A percentile compares a stretch with the other conserved stretches of the same genome.
Conservation (phyloP, 2,329 filamentous ascomycete species). For the Phyllosticta citribraziliensis region DNA sequence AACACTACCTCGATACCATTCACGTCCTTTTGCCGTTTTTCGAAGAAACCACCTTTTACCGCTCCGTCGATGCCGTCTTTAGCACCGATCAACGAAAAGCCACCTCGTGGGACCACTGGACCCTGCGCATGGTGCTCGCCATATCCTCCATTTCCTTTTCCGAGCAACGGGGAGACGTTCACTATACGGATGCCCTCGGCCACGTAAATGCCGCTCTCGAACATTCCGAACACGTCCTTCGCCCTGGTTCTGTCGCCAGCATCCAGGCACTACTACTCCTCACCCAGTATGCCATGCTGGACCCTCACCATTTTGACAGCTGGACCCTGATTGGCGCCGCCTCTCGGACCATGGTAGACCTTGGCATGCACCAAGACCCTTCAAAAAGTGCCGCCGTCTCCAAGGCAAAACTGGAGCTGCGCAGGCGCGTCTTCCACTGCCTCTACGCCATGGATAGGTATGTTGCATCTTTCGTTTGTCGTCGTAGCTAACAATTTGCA, state of each 20-base stretch:
- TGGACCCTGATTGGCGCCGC: slow-evolving; percentile 93
- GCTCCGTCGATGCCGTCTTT: slow-evolving; percentile 73
- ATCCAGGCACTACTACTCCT: slow-evolving; percentile 82
- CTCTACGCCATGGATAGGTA: slow-evolving; percentile 83
- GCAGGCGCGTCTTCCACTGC: slow-evolving; percentile 80
- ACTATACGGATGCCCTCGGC: slow-evolving; percentile 50
- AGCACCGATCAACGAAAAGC: slow-evolving; percentile 55
- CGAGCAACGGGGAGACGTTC: slow-evolving; percentile 52
- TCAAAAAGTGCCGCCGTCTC: slow-evolving; percentile 59
- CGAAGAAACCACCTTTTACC: slow-evolving; percentile 66
- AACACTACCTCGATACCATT: slow-evolving; percentile 77
- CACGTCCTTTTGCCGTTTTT: slow-evolving; percentile 76
- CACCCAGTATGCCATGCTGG: slow-evolving; percentile 80
- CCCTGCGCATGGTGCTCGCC: slow-evolving; percentile 80
- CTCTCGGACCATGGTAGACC: slow-evolving; percentile 74
- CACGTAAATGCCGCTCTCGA: slow-evolving; percentile 59
- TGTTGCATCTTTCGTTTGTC: background rate
- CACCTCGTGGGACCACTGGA: slow-evolving; percentile 65
- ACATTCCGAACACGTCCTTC: slow-evolving; percentile 72
- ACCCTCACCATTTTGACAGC: slow-evolving; percentile 83
- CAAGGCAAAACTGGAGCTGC: slow-evolving; percentile 61
- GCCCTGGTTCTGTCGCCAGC: slow-evolving; percentile 73
- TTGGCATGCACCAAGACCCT: slow-evolving; percentile 89
- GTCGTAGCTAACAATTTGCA: slow-evolving; percentile 26
- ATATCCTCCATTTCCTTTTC: slow-evolving; percentile 70